Conservation (phyloP, 306 rosid species). For the Comarum palustre region DNA sequence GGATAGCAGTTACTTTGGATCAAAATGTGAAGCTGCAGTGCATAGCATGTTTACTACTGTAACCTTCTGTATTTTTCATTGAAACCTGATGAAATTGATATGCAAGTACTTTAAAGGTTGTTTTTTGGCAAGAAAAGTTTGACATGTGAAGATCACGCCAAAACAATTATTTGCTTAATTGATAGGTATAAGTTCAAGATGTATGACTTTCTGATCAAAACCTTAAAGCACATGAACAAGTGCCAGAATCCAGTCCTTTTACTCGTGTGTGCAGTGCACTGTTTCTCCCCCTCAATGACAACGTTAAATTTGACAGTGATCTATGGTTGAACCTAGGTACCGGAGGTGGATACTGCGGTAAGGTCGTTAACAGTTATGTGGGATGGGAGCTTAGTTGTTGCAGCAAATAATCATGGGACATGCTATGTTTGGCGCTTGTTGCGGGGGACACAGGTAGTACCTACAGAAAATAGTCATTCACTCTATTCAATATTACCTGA, state of each 20-base stretch:
- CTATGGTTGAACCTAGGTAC: conserved; percentile 61
- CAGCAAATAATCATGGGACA: conserved; percentile 96
- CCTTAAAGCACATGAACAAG: background rate
- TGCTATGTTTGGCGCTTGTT: conserved; percentile 97
- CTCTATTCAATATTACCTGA: background rate
- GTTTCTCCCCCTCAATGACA: background rate
- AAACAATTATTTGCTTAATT: background rate
- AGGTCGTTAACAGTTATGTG: conserved; percentile 97
- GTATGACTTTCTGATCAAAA: background rate
- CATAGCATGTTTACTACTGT: conserved; percentile 1
- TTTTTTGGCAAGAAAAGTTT: background rate
- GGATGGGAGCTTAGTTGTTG: conserved; percentile 99
- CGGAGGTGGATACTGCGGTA: conserved; percentile 97
- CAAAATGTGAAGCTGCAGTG: background rate
- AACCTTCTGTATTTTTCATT: background rate
- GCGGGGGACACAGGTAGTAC: conserved; percentile 84
- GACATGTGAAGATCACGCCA: background rate
- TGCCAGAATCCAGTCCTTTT: background rate
- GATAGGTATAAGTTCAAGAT: background rate
- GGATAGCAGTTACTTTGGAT: background rate
- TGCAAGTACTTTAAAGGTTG: background rate
- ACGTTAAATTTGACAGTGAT: conserved; percentile 18
- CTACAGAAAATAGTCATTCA: conserved; percentile 11
- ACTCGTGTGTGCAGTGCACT: background rate
- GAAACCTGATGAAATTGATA: background rate